A percentile compares a stretch with the other conserved stretches of the same genome.
Conservation (phyloP, 768 basidiomycete genomes). For the Cyclocybe cylindracea region DNA sequence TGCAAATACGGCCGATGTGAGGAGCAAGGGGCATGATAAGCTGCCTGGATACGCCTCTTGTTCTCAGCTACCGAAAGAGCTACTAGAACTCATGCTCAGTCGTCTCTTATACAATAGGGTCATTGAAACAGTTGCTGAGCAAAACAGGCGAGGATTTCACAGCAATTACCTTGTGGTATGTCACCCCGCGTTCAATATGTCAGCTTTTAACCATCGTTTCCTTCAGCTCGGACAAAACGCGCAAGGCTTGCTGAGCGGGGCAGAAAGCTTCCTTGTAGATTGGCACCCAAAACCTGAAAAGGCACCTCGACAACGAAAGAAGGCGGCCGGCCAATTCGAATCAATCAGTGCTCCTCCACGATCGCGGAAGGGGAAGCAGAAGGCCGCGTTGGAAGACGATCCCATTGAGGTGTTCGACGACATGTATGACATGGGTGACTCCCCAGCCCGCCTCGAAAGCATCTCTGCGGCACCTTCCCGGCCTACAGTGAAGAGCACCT, state of each 20-base stretch:
- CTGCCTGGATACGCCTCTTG: conserved; percentile 57
- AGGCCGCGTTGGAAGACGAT: conserved; percentile 27
- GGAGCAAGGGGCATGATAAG: conserved; percentile 46
- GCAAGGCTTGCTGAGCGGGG: conserved; percentile 24
- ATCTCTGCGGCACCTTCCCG: too few species aligned
- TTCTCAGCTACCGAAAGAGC: conserved; percentile 45
- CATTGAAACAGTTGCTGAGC: conserved; percentile 47
- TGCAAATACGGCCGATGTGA: conserved; percentile 46
- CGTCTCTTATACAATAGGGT: conserved; percentile 52
- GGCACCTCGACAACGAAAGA: conserved; percentile 18
- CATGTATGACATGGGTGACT: conserved; percentile 14
- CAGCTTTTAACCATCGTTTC: background rate
- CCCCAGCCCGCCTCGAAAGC: too few species aligned
- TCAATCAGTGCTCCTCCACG: conserved; percentile 21
- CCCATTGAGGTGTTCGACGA: conserved; percentile 35
- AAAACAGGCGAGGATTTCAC: conserved; percentile 47
- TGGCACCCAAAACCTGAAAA: conserved; percentile 33
- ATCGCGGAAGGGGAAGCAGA: conserved; percentile 26
- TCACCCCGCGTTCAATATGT: background rate
- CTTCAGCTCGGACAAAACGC: conserved; percentile 36
- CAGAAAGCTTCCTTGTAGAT: conserved; percentile 25
- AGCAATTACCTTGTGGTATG: conserved; percentile 54
- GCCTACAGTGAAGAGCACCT: too few species aligned
- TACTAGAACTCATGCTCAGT: conserved; percentile 68
- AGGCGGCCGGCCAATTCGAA: conserved; percentile 16